These are phyloP conservation scores for Strobilomyces dryophilus DNA, from an alignment of 768 basidiomycete species.

Conservation along the genomic window DNA sequence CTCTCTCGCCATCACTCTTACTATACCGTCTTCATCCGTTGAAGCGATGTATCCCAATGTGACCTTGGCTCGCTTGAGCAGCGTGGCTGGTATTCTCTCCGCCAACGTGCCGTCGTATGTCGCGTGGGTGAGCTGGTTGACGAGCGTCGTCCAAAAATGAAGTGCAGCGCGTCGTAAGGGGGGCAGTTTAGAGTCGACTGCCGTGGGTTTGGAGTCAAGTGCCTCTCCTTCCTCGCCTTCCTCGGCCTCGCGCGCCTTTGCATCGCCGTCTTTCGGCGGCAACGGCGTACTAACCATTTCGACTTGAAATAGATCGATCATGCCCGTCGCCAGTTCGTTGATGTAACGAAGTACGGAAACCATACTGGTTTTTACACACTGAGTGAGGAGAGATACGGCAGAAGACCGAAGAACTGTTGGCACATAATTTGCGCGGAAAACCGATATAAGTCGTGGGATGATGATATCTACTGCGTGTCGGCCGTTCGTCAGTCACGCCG, in stretches of 20 bases:
- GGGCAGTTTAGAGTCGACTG: constrained; percentile 61
- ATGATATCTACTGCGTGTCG: constrained; percentile 54
- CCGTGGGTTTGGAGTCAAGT: constrained; percentile 57
- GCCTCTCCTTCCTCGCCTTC: constrained; percentile 7
- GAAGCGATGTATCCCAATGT: constrained; percentile 66
- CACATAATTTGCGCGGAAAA: constrained; percentile 54
- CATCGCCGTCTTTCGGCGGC: constrained; percentile 16
- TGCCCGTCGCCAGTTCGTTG: constrained; percentile 56
- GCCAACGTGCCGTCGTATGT: constrained; percentile 39
- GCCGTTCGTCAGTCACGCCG: background rate
- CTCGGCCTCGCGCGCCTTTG: constrained; percentile 1
- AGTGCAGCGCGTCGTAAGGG: constrained; percentile 81
- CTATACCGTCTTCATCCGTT: constrained; percentile 69
- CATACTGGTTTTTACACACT: constrained; percentile 62
- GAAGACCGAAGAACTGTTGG: constrained; percentile 75
- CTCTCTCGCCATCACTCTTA: constrained; percentile 75
- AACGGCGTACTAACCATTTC: constrained; percentile 40
- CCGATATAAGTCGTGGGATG: constrained; percentile 64
- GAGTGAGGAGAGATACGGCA: constrained; percentile 65
- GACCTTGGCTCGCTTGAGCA: constrained; percentile 48
- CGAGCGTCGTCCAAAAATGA: constrained; percentile 70
- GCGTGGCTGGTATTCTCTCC: constrained; percentile 21
- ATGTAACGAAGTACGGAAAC: constrained; percentile 61
- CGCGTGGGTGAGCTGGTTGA: constrained; percentile 55
- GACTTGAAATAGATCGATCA: constrained; percentile 74